phyloP scores from a whole-genome alignment of 2,329 filamentous ascomycete species.

The Penicillium sp. region DNA sequence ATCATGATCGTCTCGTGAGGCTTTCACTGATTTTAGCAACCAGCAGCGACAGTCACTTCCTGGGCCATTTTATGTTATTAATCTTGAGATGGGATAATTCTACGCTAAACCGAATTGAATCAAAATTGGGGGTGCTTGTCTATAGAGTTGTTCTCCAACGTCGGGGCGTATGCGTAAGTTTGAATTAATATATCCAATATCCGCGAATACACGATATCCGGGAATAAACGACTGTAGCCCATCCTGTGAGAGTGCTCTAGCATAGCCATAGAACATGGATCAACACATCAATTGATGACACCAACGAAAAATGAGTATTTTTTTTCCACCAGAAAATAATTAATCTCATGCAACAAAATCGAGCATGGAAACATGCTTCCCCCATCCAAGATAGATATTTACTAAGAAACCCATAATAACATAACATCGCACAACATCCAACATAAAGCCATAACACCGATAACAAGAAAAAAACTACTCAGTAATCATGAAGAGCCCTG shows the following conservation, averaged over 20 bases:
- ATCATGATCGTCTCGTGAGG: too few relatives aligned
- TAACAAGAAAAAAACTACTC: neutral
- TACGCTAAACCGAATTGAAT: too few relatives aligned
- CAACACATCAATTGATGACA: too few relatives aligned
- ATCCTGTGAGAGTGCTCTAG: neutral
- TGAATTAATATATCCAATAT: neutral
- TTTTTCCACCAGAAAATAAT: neutral
- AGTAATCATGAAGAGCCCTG: slow-evolving; percentile 25
- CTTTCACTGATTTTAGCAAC: too few relatives aligned
- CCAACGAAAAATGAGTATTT: neutral
- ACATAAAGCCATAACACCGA: neutral
- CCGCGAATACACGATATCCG: neutral
- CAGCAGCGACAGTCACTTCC: too few relatives aligned
- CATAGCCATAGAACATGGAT: too few relatives aligned
- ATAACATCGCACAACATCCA: neutral
- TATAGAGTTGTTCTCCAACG: too few relatives aligned
- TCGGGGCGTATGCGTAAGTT: too few relatives aligned
- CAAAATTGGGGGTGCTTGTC: too few relatives aligned
- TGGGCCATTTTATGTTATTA: too few relatives aligned
- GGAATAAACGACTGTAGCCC: neutral
- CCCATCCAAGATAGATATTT: neutral
- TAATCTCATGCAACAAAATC: neutral
- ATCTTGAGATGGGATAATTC: too few relatives aligned
- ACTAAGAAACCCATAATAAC: neutral
- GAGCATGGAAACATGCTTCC: neutral